A percentile compares a stretch with the other conserved stretches of the same genome.
Conservation (phyloP, 352 stramenopile genomes). For the Globisporangium ultimum region DNA sequence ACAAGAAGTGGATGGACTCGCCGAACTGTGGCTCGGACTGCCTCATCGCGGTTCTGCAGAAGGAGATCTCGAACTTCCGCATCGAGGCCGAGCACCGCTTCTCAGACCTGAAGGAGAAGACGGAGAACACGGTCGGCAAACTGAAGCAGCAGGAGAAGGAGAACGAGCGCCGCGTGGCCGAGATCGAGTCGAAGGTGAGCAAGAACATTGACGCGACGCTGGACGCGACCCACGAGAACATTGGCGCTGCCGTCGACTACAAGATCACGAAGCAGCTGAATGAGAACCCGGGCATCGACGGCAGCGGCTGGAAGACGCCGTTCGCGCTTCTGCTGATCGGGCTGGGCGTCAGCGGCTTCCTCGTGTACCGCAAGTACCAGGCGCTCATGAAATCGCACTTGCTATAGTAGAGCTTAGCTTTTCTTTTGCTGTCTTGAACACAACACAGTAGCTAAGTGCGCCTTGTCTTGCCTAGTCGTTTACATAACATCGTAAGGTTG, state of each 20-base stretch:
- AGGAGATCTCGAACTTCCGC: constrained; percentile 77
- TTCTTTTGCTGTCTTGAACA: too few species aligned
- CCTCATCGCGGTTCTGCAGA: constrained; percentile 72
- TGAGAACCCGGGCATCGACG: constrained; percentile 53
- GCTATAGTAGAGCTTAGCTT: constrained; percentile 38
- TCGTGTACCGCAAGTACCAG: constrained; percentile 85
- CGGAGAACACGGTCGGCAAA: constrained; percentile 73
- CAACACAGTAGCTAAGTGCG: too few species aligned
- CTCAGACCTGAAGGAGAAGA: constrained; percentile 83
- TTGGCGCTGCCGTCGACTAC: constrained; percentile 59
- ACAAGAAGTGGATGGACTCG: constrained; percentile 81
- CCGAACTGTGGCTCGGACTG: constrained; percentile 75
- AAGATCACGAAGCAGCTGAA: constrained; percentile 80
- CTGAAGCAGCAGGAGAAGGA: constrained; percentile 71
- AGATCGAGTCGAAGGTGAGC: constrained; percentile 64
- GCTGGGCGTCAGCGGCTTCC: constrained; percentile 40
- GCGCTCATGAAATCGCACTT: constrained; percentile 85
- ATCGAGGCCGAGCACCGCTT: constrained; percentile 82
- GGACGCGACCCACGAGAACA: constrained; percentile 51
- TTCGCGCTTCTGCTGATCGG: constrained; percentile 70
- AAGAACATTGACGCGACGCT: constrained; percentile 63
- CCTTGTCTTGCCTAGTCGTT: too few species aligned
- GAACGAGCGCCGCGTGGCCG: constrained; percentile 68
- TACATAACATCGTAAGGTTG: too few species aligned
- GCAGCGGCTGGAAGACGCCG: constrained; percentile 71